These are phyloP conservation scores for Meira nashicola DNA, from an alignment of 1,284 basidiomycete species.

Conservation along the genomic window DNA sequence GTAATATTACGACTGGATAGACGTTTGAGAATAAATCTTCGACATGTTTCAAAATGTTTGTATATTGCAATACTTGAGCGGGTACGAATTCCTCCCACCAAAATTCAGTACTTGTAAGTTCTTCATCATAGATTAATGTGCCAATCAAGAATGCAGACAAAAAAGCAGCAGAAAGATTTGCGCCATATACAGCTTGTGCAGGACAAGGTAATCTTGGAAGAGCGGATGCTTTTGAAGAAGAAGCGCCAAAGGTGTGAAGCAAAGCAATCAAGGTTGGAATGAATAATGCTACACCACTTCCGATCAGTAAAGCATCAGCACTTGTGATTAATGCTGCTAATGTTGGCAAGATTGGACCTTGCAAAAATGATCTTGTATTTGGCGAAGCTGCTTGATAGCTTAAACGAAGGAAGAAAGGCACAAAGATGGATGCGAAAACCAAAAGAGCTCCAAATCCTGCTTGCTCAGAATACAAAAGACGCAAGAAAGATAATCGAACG, in stretches of 20 bases:
- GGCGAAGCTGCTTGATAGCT: constrained; percentile 5
- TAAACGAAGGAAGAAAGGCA: constrained; percentile 4
- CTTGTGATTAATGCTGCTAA: constrained; percentile 2
- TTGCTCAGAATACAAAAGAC: not conserved
- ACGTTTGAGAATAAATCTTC: not conserved
- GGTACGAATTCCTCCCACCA: not conserved
- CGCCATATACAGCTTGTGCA: constrained; percentile 6
- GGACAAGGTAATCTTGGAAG: not conserved
- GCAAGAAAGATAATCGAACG: constrained; percentile 1
- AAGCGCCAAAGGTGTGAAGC: not conserved
- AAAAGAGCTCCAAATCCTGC: constrained; percentile 8
- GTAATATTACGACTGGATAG: constrained; percentile 1
- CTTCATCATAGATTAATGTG: too few species aligned
- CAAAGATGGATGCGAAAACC: not conserved
- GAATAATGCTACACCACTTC: constrained; percentile 4
- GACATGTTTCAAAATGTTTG: not conserved
- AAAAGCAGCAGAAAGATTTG: not conserved
- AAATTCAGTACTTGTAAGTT: too few species aligned
- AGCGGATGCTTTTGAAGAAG: not conserved
- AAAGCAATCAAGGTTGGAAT: constrained; percentile 3
- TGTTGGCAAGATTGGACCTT: not conserved
- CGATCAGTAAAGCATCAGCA: not conserved
- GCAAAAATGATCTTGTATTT: not conserved
- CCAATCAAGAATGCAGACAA: not conserved
- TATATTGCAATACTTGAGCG: not conserved